Evolutionary conservation across 1,139 yeast species (phyloP), one percentile per base, ranked within the genome.

Genomic region (Saccharomyces hybrid): DNA sequence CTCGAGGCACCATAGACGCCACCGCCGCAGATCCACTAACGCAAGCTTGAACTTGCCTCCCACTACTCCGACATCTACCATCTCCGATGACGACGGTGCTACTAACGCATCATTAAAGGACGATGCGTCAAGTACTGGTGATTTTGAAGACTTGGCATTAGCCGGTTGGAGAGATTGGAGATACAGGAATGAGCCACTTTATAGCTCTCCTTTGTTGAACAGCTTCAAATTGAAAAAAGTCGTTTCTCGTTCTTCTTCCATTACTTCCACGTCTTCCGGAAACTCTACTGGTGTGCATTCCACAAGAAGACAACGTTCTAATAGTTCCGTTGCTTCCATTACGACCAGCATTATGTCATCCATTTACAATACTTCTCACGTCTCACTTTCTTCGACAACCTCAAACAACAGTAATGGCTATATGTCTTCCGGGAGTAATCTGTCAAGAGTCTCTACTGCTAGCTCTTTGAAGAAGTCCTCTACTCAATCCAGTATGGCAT

Each of bases 151-250:
- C n/a, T 46, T 64, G 21, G 73, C 75, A 0, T 67, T 75, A 49
- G 93, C 96, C 0, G 86, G 93, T 12, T 88, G 96, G 96, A 77
- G 96, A 65, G 96, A 88, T 68, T 87, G 96, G 95, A 84, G 87
- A 63, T 84, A 78, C 62, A 78, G 86, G 58, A 79, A 78, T 49
- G 89, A 86, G 67, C 88, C 91, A 1, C 67, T 86, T 29, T 86
- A 86, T 66, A 77, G 80, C 1, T 64, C 74, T 2, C 60, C 68
- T 4, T 55, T 70, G 50, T 54, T 72, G 52, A 71, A 68, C 55
- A 66, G 72, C n/a, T 66, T 64, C 52, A 66, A 64, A 11, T 50
- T 68, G 56, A 63, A 62, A 48, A 60, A 56, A 51, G 57, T 58
- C 1, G 57, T 53, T 3, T 64, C 68, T 24, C 56, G 64, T 16